Conservation (phyloP, 495 filamentous ascomycete species). For the Opeltia flavorubescens region DNA sequence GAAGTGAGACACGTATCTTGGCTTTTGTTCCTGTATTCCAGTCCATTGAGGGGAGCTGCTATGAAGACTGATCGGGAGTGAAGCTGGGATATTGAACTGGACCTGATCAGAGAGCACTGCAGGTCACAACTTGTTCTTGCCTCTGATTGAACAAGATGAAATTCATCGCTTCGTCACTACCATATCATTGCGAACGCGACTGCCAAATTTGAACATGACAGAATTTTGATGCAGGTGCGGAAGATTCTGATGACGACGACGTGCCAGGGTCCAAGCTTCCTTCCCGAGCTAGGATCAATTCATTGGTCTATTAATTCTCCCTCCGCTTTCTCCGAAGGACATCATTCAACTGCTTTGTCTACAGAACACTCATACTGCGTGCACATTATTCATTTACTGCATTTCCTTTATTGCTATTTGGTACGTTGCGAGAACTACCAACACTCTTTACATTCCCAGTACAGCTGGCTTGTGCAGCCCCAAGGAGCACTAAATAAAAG, state of each 20-base stretch:
- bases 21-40: conserved; percentile 2
- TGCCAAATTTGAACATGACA: neutral
- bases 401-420: too few relatives aligned
- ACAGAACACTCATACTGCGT: too few relatives aligned
- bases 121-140: too few relatives aligned
- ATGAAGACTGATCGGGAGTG: neutral
- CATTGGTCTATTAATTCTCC: neutral
- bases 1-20: neutral
- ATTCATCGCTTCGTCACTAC: too few relatives aligned
- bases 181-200: too few relatives aligned
- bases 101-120: too few relatives aligned
- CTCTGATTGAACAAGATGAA: too few relatives aligned
- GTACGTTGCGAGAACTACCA: too few relatives aligned
- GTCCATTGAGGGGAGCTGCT: conserved; percentile 1
- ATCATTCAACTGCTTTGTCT: too few relatives aligned
- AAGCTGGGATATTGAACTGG: too few relatives aligned
- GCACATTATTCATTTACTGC: too few relatives aligned
- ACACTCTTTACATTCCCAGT: too few relatives aligned
- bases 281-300: neutral
- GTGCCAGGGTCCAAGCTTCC: neutral
- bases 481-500: neutral
- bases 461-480: neutral
- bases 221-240: neutral
- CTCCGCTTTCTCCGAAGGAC: neutral
- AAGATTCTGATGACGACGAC: neutral